phyloP scores from a whole-genome alignment of 768 basidiomycete genomes.

The Auricularia sp. region DNA sequence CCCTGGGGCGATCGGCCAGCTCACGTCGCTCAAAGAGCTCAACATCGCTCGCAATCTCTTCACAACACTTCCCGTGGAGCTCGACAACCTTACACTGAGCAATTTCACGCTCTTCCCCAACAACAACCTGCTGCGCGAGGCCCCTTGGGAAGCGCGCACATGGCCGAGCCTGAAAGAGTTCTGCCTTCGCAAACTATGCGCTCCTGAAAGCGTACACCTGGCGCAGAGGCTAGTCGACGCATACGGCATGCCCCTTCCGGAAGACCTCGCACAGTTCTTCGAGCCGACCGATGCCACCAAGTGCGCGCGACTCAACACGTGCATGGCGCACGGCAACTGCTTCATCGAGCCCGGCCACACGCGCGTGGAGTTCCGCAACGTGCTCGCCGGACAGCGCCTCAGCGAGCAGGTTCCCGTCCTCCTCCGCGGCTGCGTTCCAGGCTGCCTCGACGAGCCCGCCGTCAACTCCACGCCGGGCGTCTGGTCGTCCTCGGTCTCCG shows the following conservation, averaged over 20 bases:
- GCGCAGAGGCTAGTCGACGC: too few species aligned
- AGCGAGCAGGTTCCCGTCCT: neutral
- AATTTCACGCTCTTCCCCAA: neutral
- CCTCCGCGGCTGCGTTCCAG: neutral
- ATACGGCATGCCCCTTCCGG: neutral
- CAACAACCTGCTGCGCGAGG: neutral
- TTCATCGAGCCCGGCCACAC: neutral
- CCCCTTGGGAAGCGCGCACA: neutral
- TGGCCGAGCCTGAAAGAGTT: neutral
- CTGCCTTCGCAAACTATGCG: neutral
- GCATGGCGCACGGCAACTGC: neutral
- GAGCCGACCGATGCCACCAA: neutral
- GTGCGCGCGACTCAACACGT: neutral
- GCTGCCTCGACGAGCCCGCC: neutral
- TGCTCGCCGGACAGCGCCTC: neutral
- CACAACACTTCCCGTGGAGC: neutral
- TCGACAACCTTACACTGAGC: neutral
- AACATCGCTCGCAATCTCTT: neutral
- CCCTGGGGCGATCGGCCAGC: neutral
- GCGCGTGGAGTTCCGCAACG: neutral
- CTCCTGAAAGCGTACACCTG: neutral
- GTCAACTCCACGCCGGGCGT: neutral
- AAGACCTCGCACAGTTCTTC: neutral
- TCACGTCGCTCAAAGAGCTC: neutral
- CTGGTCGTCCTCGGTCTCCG: neutral